Evolutionary conservation across 2,329 filamentous ascomycete species (phyloP).

Genomic region (Pseudopyrenochaeta lycopersici): DNA sequence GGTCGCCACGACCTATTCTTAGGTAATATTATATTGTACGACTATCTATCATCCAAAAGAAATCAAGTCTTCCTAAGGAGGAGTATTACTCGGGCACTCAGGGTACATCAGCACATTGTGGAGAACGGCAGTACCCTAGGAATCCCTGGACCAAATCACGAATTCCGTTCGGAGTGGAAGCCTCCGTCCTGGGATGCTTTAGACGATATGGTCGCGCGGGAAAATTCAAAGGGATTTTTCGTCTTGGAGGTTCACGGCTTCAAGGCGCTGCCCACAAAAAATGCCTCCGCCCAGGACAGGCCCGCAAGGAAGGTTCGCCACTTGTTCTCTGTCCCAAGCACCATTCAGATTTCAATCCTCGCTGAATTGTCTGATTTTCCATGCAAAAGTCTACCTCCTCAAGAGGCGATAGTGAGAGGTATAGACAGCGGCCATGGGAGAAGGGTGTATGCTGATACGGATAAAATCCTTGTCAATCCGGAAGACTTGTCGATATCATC

Average conservation of each 20-base stretch:
- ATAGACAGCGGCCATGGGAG: not conserved
- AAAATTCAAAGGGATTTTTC: slow-evolving; percentile 28
- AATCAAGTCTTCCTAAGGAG: slow-evolving; percentile 35
- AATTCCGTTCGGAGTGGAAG: slow-evolving; percentile 29
- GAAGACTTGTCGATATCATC: slow-evolving; percentile 9
- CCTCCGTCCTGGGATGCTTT: slow-evolving; percentile 26
- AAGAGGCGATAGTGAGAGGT: slow-evolving; percentile 12
- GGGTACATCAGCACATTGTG: slow-evolving; percentile 24
- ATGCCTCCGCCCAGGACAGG: not conserved
- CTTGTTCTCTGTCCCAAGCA: slow-evolving; percentile 7
- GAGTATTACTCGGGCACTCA: slow-evolving; percentile 31
- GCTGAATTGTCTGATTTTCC: slow-evolving; percentile 1
- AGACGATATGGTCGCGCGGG: slow-evolving; percentile 34
- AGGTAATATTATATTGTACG: slow-evolving; percentile 38
- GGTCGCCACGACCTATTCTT: slow-evolving; percentile 22
- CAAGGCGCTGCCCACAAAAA: slow-evolving; percentile 4
- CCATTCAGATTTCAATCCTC: slow-evolving; percentile 13
- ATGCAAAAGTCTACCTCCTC: not conserved
- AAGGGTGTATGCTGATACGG: slow-evolving; percentile 10
- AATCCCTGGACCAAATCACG: not conserved
- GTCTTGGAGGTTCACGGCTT: slow-evolving; percentile 27
- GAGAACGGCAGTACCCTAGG: not conserved
- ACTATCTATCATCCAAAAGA: slow-evolving; percentile 28
- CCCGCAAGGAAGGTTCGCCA: slow-evolving; percentile 6
- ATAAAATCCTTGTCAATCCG: slow-evolving; percentile 29